These are phyloP conservation scores for Tripterygium wilfordii DNA, from an alignment of 177 flowering plant species.

Conservation along the genomic window DNA sequence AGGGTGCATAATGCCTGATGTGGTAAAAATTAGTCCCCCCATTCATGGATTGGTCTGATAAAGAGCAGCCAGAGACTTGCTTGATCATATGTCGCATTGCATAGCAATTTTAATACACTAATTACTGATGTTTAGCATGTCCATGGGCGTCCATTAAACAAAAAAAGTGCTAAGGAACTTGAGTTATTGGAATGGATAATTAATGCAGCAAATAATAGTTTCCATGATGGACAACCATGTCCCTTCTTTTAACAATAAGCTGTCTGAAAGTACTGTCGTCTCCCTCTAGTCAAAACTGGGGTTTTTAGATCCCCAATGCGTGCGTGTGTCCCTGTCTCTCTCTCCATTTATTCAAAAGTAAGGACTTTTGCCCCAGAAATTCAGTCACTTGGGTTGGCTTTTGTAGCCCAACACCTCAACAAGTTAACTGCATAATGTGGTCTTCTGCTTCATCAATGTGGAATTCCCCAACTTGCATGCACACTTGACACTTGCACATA, in stretches of 20 bases:
- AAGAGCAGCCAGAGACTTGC: slow-evolving; percentile 6
- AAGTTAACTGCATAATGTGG: background rate
- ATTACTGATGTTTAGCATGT: background rate
- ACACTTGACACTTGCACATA: background rate
- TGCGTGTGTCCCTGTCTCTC: slow-evolving; percentile 7
- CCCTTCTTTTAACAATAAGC: too few species aligned
- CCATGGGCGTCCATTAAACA: too few species aligned
- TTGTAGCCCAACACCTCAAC: slow-evolving; percentile 8
- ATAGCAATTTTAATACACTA: background rate
- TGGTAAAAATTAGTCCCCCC: slow-evolving; percentile 9
- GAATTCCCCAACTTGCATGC: background rate
- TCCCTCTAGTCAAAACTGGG: background rate
- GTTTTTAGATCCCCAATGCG: too few species aligned
- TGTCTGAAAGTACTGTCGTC: slow-evolving; percentile 1
- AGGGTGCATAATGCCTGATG: background rate
- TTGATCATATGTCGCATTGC: slow-evolving; percentile 7
- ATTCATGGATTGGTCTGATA: slow-evolving; percentile 4
- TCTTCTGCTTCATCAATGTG: slow-evolving; percentile 3
- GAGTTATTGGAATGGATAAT: too few species aligned
- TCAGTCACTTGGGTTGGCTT: background rate
- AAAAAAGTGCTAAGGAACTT: too few species aligned
- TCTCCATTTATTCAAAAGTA: slow-evolving; percentile 11
- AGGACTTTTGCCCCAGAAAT: slow-evolving; percentile 8
- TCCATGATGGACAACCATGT: too few species aligned
- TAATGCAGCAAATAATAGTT: too few species aligned